Conservation (phyloP, 208 protist species). For the Sergeia podlipaevii region DNA sequence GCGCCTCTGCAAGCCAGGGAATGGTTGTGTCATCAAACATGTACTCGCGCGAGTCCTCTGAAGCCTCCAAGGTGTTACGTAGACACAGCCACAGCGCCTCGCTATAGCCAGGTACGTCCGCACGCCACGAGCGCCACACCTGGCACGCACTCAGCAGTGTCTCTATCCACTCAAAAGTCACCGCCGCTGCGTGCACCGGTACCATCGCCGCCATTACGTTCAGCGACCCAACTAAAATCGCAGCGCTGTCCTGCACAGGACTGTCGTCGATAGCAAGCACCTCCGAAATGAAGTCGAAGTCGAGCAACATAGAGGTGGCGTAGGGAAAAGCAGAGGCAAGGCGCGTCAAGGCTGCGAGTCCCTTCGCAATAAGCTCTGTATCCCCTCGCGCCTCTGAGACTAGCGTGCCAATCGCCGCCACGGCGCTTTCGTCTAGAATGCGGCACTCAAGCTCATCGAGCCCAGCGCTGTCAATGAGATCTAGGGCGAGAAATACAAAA, state of each 20-base stretch:
- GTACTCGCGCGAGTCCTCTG: conserved; percentile 53
- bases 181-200: conserved; percentile 22
- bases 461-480: conserved; percentile 1
- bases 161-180: conserved; percentile 86
- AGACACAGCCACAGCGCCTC: conserved; percentile 39
- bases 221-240: conserved; percentile 47
- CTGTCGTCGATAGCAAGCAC: conserved; percentile 10
- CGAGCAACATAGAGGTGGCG: conserved; percentile 48
- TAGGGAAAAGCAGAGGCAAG: conserved; percentile 44
- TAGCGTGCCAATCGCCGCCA: conserved; percentile 39
- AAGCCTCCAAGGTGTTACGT: conserved; percentile 29
- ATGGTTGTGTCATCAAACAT: conserved; percentile 35
- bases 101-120: conserved; percentile 4
- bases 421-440: conserved; percentile 15
- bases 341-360: conserved; percentile 27
- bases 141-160: conserved; percentile 22
- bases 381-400: conserved; percentile 25
- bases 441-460: conserved; percentile 1
- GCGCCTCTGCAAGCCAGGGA: not conserved
- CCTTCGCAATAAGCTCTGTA: conserved; percentile 14
- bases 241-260: conserved; percentile 10
- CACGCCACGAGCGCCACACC: conserved; percentile 19
- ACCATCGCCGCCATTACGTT: conserved; percentile 66
- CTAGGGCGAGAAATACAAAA: not conserved
- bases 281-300: conserved; percentile 63